These are phyloP conservation scores for Eremochloa ophiuroides DNA, from an alignment of 176 grass and related monocot species.

Conservation along the genomic window DNA sequence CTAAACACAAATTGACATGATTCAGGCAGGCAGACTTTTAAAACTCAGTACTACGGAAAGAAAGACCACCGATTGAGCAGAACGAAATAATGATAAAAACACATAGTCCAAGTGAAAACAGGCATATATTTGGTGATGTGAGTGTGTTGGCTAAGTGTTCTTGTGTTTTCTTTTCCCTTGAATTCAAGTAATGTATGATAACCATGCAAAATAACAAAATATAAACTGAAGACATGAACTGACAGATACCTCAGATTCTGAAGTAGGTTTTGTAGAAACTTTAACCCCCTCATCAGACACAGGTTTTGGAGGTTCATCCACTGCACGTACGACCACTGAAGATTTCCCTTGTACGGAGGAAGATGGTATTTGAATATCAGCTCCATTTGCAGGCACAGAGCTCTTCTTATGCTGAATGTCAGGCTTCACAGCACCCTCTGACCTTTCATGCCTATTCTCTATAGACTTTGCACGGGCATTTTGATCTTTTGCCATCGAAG, in stretches of 20 bases:
- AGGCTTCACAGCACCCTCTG: slow-evolving; percentile 54
- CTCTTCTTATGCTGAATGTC: slow-evolving; percentile 60
- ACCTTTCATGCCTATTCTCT: slow-evolving; percentile 70
- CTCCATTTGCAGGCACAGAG: slow-evolving; percentile 47
- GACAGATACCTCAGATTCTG: slow-evolving; percentile 72
- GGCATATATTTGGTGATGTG: background rate
- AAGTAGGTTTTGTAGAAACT: slow-evolving; percentile 45
- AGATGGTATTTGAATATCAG: slow-evolving; percentile 42
- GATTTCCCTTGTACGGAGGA: slow-evolving; percentile 46
- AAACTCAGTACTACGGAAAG: background rate
- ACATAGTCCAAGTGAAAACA: background rate
- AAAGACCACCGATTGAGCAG: background rate
- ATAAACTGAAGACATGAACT: slow-evolving; percentile 1
- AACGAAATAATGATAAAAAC: background rate
- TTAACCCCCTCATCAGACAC: slow-evolving; percentile 55
- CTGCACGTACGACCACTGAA: slow-evolving; percentile 45
- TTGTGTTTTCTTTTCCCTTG: background rate
- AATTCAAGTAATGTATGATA: background rate
- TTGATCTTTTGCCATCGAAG: slow-evolving; percentile 54
- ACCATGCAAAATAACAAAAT: background rate
- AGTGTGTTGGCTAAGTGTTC: background rate
- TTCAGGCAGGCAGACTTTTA: background rate
- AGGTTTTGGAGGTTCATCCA: slow-evolving; percentile 64
- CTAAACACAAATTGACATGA: background rate
- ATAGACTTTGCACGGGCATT: slow-evolving; percentile 51